Percentiles rank a stretch among this genome's conserved stretches.
Evolutionary conservation across 495 filamentous ascomycete species (phyloP).

Genomic region (Darksidea phi): DNA sequence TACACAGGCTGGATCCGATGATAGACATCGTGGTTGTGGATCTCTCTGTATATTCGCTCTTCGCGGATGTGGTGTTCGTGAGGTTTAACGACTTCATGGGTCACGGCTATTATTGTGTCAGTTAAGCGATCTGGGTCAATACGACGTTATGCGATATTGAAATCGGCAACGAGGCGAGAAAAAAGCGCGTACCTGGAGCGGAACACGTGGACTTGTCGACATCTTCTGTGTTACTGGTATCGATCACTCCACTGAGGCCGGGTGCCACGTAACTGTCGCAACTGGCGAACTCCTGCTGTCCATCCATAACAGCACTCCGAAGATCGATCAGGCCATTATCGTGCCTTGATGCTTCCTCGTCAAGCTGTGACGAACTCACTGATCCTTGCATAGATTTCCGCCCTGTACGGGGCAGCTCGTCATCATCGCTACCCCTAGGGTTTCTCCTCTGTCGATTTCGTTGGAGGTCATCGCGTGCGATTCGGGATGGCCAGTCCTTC

Average conservation of each 20-base stretch:
- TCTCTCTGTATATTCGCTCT: slow-evolving; percentile 55
- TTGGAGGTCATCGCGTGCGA: not conserved
- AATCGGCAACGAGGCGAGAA: too few species aligned
- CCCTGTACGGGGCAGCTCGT: not conserved
- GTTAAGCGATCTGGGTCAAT: not conserved
- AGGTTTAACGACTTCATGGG: slow-evolving; percentile 52
- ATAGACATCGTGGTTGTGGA: slow-evolving; percentile 56
- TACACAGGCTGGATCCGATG: slow-evolving; percentile 55
- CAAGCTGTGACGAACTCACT: not conserved
- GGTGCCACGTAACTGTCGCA: not conserved
- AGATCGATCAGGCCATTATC: not conserved
- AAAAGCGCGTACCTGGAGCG: slow-evolving; percentile 34
- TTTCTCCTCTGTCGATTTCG: not conserved
- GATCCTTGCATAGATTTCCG: not conserved
- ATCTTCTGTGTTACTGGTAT: slow-evolving; percentile 36
- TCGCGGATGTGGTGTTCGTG: slow-evolving; percentile 50
- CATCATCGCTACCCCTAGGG: not conserved
- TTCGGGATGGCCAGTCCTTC: not conserved
- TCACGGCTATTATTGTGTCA: slow-evolving; percentile 47
- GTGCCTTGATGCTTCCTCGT: not conserved
- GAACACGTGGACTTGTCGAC: slow-evolving; percentile 28
- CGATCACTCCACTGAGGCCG: slow-evolving; percentile 19
- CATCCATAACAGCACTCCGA: not conserved
- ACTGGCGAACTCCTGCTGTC: not conserved
- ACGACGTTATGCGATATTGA: too few species aligned